Base-by-base conservation (phyloP, 345 rosid species). In the Murraya paniculata region DNA sequence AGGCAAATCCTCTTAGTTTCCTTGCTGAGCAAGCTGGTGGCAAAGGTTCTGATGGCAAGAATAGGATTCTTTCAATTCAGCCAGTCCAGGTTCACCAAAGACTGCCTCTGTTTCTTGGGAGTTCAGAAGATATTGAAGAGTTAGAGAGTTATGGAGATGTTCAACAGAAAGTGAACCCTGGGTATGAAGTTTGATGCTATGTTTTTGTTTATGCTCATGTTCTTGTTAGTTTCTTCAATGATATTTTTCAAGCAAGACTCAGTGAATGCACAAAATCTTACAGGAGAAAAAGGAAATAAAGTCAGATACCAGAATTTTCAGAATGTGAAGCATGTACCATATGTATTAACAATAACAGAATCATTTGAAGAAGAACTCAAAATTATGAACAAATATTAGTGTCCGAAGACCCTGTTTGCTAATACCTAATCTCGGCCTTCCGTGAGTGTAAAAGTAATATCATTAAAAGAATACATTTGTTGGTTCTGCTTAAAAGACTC, bases 91-190 rank as follows among this genome's bases (percentile, higher is more conserved):
- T 95, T 79, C 98, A 95, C 77, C 98, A 95, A 75, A 91, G 98
- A 60, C 86, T 93, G 78, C 98, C 98, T 61, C 77, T 95, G 66
- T 95, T 95, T 86, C 80, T 95, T 64, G 98, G 98, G 55, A 95
- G 97, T 73, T 16, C 79, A 2, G 95, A 90, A 64, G 98, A 95
- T 77, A 90, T 95, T 35, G 81, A 84, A 77, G 98, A 95, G 89
- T 81, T 93, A 61, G 91, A 91, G 73, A 91, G 98, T 85, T 95
- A 89, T 71, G 89, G 86, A 71, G 86, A 95, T 82, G 93, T 95
- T 68, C 98, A 95, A 79, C 98, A 95, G 81, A 93, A 85, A 85
- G 92, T 91, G 79, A 95, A 95, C 78, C 98, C 98, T 18, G 98
- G 98, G 9, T 95, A 95, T 83, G 98, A 93, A 84, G 98, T 95